These are phyloP conservation scores for Blastomyces percursus DNA, from an alignment of 2,329 filamentous ascomycete species.

Conservation along the genomic window DNA sequence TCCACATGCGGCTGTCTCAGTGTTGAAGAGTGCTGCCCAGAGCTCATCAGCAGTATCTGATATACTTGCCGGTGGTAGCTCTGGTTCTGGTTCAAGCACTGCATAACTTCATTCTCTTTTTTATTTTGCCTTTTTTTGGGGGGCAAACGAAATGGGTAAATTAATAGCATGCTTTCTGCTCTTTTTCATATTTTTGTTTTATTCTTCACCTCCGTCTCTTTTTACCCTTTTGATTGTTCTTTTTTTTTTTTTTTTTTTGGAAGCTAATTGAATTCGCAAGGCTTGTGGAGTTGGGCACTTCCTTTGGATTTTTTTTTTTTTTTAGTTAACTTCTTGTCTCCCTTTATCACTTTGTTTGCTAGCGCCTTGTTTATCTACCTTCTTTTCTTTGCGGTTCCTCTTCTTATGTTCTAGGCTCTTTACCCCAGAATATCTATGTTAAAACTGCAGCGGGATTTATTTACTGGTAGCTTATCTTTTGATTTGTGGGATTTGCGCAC, in stretches of 20 bases:
- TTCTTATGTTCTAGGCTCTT: neutral
- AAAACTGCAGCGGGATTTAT: neutral
- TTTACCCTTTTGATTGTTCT: too few relatives aligned
- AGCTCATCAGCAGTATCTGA: slow-evolving; percentile 1
- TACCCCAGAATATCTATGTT: neutral
- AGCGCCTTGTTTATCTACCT: neutral
- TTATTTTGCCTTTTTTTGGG: neutral
- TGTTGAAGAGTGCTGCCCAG: neutral
- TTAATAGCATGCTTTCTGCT: neutral
- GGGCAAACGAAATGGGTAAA: neutral
- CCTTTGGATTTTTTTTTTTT: neutral
- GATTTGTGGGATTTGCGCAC: neutral
- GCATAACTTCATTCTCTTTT: neutral
- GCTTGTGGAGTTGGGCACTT: neutral
- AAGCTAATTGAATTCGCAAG: neutral
- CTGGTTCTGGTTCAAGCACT: neutral
- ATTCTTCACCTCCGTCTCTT: neutral
- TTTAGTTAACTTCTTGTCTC: neutral
- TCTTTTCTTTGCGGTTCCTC: neutral
- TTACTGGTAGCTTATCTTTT: neutral
- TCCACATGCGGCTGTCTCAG: neutral
- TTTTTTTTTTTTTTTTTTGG: neutral
- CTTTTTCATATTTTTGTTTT: neutral
- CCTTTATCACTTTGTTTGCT: neutral
- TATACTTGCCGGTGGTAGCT: neutral